Evolutionary conservation across 192 early-diverging fungal genomes (phyloP).

Genomic region (Geranomyces michiganensis): DNA sequence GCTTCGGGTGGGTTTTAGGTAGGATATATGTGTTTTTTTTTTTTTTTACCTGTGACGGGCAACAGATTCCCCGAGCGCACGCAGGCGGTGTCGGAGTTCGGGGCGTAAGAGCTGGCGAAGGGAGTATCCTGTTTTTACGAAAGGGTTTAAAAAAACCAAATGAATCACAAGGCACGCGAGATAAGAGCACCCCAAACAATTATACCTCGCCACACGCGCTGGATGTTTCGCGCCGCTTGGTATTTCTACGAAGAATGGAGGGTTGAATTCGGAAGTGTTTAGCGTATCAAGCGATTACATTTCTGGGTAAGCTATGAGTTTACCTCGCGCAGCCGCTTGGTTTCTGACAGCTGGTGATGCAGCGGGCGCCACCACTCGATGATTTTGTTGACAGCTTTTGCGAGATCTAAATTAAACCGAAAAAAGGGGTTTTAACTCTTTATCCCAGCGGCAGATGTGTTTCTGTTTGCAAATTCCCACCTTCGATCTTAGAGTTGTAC

Average conservation of each 20-base stretch:
- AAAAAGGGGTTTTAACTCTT: no score
- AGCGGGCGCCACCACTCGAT: conserved; percentile 60
- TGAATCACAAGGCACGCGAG: conserved; percentile 21
- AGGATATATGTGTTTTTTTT: no score
- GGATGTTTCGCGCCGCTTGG: conserved; percentile 51
- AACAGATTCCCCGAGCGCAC: conserved; percentile 49
- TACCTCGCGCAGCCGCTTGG: conserved; percentile 44
- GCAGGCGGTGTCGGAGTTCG: conserved; percentile 48
- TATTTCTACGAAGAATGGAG: conserved; percentile 45
- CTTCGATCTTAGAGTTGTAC: conserved; percentile 56
- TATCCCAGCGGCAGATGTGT: not conserved
- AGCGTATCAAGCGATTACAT: no score
- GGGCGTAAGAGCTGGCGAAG: conserved; percentile 52
- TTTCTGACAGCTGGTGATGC: conserved; percentile 44
- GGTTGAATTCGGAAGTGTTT: no score
- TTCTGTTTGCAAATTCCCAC: conserved; percentile 25
- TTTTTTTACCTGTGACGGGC: conserved; percentile 43
- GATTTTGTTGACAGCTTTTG: conserved; percentile 48
- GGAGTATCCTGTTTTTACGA: conserved; percentile 41
- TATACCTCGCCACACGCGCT: conserved; percentile 51
- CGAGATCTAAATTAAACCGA: conserved; percentile 26
- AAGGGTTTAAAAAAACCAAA: not conserved
- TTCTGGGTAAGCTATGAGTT: not conserved
- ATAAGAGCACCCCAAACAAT: no score
- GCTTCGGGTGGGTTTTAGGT: no score